A percentile compares a stretch with the other conserved stretches of the same genome.
phyloP scores from a whole-genome alignment of 202 grass and related monocot genomes.

The Hordeum pubiflorum region DNA sequence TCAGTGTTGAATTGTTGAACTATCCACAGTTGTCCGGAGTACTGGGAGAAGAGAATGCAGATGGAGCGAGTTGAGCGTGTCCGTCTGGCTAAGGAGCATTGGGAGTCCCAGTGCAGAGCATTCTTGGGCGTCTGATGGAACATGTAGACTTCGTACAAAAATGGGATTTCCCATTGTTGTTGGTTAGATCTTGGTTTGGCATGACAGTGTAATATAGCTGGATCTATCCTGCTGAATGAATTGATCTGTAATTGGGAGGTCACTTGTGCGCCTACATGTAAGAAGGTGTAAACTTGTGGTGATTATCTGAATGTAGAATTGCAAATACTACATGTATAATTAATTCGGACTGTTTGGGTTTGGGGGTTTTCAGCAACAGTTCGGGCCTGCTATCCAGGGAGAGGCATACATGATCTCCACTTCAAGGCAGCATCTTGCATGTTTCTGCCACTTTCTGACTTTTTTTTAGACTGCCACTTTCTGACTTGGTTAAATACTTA shows the following conservation, averaged over 20 bases:
- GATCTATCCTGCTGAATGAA: not conserved
- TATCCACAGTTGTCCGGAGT: slow-evolving; percentile 58
- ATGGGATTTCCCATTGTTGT: not conserved
- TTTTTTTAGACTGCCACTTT: too few relatives aligned
- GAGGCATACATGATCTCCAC: too few relatives aligned
- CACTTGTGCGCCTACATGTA: not conserved
- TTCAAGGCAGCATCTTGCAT: too few relatives aligned
- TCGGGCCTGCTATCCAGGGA: too few relatives aligned
- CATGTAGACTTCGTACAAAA: not conserved
- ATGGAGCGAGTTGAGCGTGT: slow-evolving; percentile 66
- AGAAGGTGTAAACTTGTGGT: not conserved
- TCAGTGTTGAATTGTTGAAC: slow-evolving; percentile 2
- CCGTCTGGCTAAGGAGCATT: slow-evolving; percentile 71
- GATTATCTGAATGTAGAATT: not conserved
- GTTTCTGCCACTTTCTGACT: too few relatives aligned
- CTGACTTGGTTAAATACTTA: not conserved
- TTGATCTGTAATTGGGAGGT: not conserved
- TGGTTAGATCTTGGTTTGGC: slow-evolving; percentile 5
- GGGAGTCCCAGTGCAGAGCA: slow-evolving; percentile 60
- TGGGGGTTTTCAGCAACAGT: not conserved
- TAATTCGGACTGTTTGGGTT: not conserved
- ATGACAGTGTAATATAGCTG: slow-evolving; percentile 8
- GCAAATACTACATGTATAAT: not conserved
- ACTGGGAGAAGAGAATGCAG: slow-evolving; percentile 51
- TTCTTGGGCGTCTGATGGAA: slow-evolving; percentile 58